These are phyloP conservation scores for Erythrophleum ivorense DNA, from an alignment of 331 rosid genomes.

Conservation along the genomic window DNA sequence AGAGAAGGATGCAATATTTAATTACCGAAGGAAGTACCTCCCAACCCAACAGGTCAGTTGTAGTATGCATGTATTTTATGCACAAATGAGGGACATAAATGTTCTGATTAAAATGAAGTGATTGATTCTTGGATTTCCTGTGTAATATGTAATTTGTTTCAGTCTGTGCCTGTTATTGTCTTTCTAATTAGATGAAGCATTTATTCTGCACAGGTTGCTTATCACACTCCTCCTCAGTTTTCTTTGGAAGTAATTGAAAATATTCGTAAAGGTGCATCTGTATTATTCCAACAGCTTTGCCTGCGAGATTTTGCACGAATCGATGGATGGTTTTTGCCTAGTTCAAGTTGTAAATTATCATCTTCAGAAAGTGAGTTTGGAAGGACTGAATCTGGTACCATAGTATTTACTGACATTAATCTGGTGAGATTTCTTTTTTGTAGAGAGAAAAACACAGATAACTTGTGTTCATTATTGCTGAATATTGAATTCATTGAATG, in stretches of 20 bases:
- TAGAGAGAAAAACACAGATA: not conserved
- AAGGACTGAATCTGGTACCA: slow-evolving; percentile 68
- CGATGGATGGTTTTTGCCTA: slow-evolving; percentile 95
- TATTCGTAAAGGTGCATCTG: slow-evolving; percentile 87
- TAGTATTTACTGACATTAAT: slow-evolving; percentile 87
- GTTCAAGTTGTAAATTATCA: slow-evolving; percentile 50
- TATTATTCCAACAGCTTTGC: slow-evolving; percentile 65
- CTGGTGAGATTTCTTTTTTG: slow-evolving; percentile 63
- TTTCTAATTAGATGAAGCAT: slow-evolving; percentile 42
- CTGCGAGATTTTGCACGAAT: slow-evolving; percentile 93
- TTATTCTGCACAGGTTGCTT: slow-evolving; percentile 71
- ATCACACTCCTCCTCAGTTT: slow-evolving; percentile 95
- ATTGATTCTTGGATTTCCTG: slow-evolving; percentile 12
- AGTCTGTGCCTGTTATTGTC: slow-evolving; percentile 5
- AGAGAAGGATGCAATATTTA: slow-evolving; percentile 96
- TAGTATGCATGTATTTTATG: slow-evolving; percentile 28
- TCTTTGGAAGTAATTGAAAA: slow-evolving; percentile 73
- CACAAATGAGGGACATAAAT: slow-evolving; percentile 20
- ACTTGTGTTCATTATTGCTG: slow-evolving; percentile 8
- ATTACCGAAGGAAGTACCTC: slow-evolving; percentile 93
- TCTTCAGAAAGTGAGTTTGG: slow-evolving; percentile 64
- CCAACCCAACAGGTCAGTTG: slow-evolving; percentile 91
- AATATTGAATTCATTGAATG: slow-evolving; percentile 34
- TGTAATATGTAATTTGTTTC: slow-evolving; percentile 11
- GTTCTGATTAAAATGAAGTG: slow-evolving; percentile 20